These are phyloP conservation scores for Diplodia scrobiculata DNA, from an alignment of 2,329 filamentous ascomycete genomes.

Conservation along the genomic window DNA sequence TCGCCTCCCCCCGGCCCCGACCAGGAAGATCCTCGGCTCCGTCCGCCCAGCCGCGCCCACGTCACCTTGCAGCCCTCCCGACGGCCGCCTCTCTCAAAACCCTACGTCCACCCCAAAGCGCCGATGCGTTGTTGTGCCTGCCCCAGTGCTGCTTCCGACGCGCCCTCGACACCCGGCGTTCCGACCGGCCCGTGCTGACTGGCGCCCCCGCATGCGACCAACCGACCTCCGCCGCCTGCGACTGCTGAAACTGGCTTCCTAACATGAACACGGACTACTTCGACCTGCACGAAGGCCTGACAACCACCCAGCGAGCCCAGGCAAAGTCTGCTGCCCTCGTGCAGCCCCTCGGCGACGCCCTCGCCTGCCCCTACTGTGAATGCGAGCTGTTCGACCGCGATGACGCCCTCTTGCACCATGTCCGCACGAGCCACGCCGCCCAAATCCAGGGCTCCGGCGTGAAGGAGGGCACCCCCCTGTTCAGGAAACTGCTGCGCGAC, in stretches of 20 bases:
- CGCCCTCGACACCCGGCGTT: conserved; percentile 5
- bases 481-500: conserved; percentile 35
- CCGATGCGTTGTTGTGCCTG: conserved; percentile 10
- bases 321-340: conserved; percentile 8
- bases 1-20: conserved; percentile 9
- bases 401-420: conserved; percentile 38
- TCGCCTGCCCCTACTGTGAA: conserved; percentile 39
- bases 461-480: conserved; percentile 31
- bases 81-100: conserved; percentile 7
- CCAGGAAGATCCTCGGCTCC: conserved; percentile 16
- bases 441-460: conserved; percentile 33
- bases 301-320: conserved; percentile 18
- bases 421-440: conserved; percentile 36
- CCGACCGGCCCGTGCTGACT: conserved; percentile 13
- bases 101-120: not conserved
- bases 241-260: conserved; percentile 18
- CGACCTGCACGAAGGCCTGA: conserved; percentile 7
- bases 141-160: conserved; percentile 9
- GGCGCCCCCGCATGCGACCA: conserved; percentile 19
- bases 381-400: conserved; percentile 38
- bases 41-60: conserved; percentile 14
- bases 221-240: conserved; percentile 9
- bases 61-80: conserved; percentile 15
- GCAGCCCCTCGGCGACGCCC: conserved; percentile 4
- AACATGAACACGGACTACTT: conserved; percentile 28